These are phyloP conservation scores for Trematosphaeria pertusa DNA, from an alignment of 2,329 filamentous ascomycete species.

Conservation along the genomic window DNA sequence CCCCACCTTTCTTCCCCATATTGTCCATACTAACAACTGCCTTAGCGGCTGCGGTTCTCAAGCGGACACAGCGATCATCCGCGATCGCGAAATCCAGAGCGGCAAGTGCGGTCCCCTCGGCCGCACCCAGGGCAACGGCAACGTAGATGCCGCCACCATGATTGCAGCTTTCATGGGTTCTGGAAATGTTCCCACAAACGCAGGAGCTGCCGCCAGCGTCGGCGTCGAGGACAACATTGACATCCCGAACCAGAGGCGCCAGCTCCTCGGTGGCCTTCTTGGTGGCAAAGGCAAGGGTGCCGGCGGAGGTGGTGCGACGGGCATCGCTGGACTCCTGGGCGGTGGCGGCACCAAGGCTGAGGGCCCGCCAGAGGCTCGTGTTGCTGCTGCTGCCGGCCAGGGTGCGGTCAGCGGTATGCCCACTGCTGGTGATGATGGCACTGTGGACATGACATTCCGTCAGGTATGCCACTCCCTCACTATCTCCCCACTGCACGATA, in stretches of 20 bases:
- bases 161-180: constrained; percentile 66
- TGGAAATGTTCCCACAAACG: constrained; percentile 36
- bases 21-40: constrained; percentile 19
- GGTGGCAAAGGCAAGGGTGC: constrained; percentile 31
- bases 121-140: constrained; percentile 67
- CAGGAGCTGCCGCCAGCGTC: constrained; percentile 36
- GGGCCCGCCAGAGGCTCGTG: constrained; percentile 59
- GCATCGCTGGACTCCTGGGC: constrained; percentile 39
- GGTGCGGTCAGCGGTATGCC: constrained; percentile 64
- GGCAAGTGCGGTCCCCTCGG: constrained; percentile 65
- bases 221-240: constrained; percentile 41
- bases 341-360: constrained; percentile 56
- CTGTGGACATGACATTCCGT: constrained; percentile 68
- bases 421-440: constrained; percentile 66
- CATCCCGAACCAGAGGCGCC: constrained; percentile 34
- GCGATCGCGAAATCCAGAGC: constrained; percentile 64
- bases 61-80: constrained; percentile 73
- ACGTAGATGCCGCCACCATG: constrained; percentile 65
- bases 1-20: too few species aligned
- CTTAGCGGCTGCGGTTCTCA: constrained; percentile 64
- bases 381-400: constrained; percentile 62
- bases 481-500: neutral
- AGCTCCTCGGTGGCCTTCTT: constrained; percentile 41
- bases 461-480: constrained; percentile 48
- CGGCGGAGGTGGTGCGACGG: constrained; percentile 33